These are phyloP conservation scores for Syzygium aromaticum DNA, from an alignment of 345 rosid species.

Conservation along the genomic window DNA sequence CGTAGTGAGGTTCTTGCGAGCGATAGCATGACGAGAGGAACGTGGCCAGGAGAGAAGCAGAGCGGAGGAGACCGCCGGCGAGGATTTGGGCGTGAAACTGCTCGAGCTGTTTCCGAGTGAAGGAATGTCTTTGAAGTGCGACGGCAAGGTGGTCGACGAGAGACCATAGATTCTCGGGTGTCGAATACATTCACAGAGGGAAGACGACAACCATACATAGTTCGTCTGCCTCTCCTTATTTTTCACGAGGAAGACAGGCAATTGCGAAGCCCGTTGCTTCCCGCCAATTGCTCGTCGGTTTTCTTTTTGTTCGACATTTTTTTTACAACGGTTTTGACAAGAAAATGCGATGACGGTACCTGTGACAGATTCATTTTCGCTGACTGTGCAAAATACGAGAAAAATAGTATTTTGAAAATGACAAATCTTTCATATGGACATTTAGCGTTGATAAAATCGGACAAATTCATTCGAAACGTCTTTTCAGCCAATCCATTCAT, in stretches of 20 bases:
- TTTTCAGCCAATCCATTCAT: neutral
- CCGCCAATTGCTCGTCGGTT: neutral
- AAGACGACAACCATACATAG: neutral
- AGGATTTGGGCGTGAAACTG: conserved; percentile 4
- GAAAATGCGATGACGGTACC: neutral
- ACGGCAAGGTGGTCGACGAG: neutral
- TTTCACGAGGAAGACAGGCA: neutral
- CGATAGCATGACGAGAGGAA: conserved; percentile 4
- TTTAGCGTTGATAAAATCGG: neutral
- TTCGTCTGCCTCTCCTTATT: neutral
- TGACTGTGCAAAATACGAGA: neutral
- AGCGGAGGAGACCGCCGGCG: neutral
- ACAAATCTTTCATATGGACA: neutral
- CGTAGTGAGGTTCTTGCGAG: neutral
- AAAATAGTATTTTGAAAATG: neutral
- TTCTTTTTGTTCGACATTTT: neutral
- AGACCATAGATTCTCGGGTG: neutral
- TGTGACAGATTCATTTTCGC: neutral
- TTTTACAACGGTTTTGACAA: neutral
- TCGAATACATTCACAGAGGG: neutral
- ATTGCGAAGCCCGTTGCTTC: neutral
- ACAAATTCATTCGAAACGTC: neutral
- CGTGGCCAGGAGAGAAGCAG: neutral
- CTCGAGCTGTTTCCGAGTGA: neutral
- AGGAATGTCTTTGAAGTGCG: neutral